Evolutionary conservation across 352 stramenopile species (phyloP), one percentile per base, ranked within the genome.

Genomic region (Blastocystis sp.): DNA sequence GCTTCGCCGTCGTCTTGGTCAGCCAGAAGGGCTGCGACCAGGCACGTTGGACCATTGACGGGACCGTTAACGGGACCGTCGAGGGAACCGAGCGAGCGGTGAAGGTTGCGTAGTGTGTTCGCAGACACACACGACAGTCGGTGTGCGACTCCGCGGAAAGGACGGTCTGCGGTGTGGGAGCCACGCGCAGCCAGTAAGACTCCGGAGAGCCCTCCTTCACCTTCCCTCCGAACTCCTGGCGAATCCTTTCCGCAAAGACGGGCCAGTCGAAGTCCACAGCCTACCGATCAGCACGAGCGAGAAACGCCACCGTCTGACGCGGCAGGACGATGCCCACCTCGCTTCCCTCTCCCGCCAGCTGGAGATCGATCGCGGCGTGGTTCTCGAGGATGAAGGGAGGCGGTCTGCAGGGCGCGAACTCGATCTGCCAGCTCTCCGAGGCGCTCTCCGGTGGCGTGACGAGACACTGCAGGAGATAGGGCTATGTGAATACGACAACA

Each of bases 261-360:
- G 42, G 44, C 69, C 69, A 81, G 36, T 81, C 69, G 36, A 81
- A 81, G 27, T 81, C 69, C 9, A 81, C 42, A 1, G 69, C 29
- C 63, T 75, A 75, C 4, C n/a, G 27, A 75, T 75, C 24, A 54
- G 21, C 4, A n/a, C 14, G n/a, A 51, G 8, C 3, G 0, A n/a
- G 48, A 14, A 8, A 8, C 4, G 3, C 0, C 14, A 75, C 63
- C 16, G 9, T 11, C 4, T 64, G n/a, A 46, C 29, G 29, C 16
- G 69, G 44, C 4, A 81, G 69, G 4, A 64, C 1, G 29, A 81
- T 36, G 7, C n/a, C 14, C 8, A 38, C 69, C 29, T 81, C 69
- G 46, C 69, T 81, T 1, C 69, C 69, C 36, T 81, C 69, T n/a
- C 69, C 69, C 11, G 69, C 69, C 14, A 81, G 2, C 9, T 51